Conservation (phyloP, 78 protist genomes). For the Dictyostelium firmibasis region DNA sequence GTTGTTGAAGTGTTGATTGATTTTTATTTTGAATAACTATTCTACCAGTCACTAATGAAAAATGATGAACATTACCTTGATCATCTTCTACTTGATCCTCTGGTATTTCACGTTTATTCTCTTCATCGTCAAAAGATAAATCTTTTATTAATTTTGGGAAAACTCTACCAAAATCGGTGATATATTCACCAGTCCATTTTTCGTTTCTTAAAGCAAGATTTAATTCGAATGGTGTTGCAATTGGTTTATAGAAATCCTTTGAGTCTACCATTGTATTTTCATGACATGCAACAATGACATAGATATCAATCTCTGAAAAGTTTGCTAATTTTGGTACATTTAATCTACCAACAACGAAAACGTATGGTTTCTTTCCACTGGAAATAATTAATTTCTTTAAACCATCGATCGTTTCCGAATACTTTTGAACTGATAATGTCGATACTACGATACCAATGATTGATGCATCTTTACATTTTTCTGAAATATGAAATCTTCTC, state of each 20-base stretch:
- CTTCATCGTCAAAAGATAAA: background rate
- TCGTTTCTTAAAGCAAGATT: slow-evolving; percentile 59
- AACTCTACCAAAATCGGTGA: slow-evolving; percentile 57
- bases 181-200: slow-evolving; percentile 80
- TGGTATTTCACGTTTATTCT: background rate
- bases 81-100: slow-evolving; percentile 62
- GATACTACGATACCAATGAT: slow-evolving; percentile 85
- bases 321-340: slow-evolving; percentile 93
- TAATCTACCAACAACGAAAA: slow-evolving; percentile 88
- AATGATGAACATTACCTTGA: slow-evolving; percentile 60
- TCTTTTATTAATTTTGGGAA: slow-evolving; percentile 30
- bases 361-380: slow-evolving; percentile 83
- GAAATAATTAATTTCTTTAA: slow-evolving; percentile 20
- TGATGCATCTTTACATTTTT: slow-evolving; percentile 80
- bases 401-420: slow-evolving; percentile 26
- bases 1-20: background rate
- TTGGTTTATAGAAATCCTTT: slow-evolving; percentile 81
- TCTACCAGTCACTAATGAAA: slow-evolving; percentile 49
- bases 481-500: slow-evolving; percentile 73
- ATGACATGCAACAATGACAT: slow-evolving; percentile 88
- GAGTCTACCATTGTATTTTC: slow-evolving; percentile 86
- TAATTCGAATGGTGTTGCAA: slow-evolving; percentile 92
- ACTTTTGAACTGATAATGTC: slow-evolving; percentile 78
- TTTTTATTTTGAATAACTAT: slow-evolving; percentile 1
- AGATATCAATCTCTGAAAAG: slow-evolving; percentile 89